Percentiles rank a stretch among this genome's conserved stretches.
These are phyloP conservation scores for Eucalyptus camaldulensis DNA, from an alignment of 345 rosid species.

Conservation along the genomic window DNA sequence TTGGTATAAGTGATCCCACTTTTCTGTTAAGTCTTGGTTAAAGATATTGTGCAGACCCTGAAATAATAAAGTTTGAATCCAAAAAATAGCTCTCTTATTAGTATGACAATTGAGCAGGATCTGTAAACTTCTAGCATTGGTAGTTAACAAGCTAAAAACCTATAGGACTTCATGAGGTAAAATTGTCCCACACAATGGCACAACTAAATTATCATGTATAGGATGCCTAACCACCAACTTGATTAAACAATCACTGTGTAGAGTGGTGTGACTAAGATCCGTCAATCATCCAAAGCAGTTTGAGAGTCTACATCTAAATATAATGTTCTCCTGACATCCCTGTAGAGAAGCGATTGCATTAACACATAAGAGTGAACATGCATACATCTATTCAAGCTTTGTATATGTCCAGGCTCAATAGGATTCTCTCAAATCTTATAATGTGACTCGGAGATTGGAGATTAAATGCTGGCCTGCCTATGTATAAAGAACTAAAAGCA, in stretches of 20 bases:
- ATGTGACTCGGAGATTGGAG: background rate
- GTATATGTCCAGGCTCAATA: background rate
- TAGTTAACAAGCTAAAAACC: background rate
- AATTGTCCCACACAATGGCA: background rate
- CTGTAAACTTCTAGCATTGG: background rate
- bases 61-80: conserved; percentile 2
- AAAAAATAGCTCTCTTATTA: background rate
- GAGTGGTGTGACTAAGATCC: background rate
- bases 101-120: background rate
- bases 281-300: background rate
- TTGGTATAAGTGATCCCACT: conserved; percentile 54
- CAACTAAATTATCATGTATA: background rate
- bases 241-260: background rate
- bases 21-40: conserved; percentile 28
- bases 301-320: background rate
- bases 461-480: background rate
- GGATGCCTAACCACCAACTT: background rate
- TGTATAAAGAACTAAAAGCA: background rate
- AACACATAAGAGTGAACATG: background rate
- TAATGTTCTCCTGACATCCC: background rate
- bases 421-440: background rate
- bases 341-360: background rate
- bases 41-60: conserved; percentile 55
- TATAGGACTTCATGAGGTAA: background rate
- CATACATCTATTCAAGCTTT: background rate